phyloP scores from a whole-genome alignment of 2,329 filamentous ascomycete genomes.

The Kalaharituber pfeilii region DNA sequence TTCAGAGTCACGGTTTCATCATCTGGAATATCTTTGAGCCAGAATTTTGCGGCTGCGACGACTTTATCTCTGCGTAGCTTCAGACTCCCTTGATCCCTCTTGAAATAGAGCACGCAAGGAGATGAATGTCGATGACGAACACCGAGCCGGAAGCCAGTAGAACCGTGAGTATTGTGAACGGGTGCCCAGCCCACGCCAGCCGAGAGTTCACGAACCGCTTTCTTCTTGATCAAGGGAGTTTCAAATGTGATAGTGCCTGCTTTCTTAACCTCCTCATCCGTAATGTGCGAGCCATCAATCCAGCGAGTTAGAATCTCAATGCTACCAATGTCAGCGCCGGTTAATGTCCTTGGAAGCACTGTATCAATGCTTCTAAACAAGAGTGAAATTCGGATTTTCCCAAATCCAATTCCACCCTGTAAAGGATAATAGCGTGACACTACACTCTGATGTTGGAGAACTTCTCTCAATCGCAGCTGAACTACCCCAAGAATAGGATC shows the following conservation, averaged over 20 bases:
- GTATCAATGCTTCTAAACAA: slow-evolving; percentile 83
- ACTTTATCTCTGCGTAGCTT: slow-evolving; percentile 37
- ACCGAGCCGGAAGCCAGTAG: slow-evolving; percentile 38
- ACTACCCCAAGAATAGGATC: slow-evolving; percentile 89
- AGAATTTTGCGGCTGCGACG: slow-evolving; percentile 45
- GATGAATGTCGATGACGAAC: slow-evolving; percentile 45
- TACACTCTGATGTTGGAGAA: slow-evolving; percentile 77
- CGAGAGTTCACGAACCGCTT: slow-evolving; percentile 11
- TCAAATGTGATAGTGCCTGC: slow-evolving; percentile 16
- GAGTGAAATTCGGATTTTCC: slow-evolving; percentile 70
- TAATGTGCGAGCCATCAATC: slow-evolving; percentile 45
- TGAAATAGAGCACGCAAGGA: slow-evolving; percentile 40
- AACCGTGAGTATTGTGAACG: slow-evolving; percentile 25
- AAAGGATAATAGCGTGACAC: slow-evolving; percentile 89
- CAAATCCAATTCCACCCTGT: slow-evolving; percentile 83
- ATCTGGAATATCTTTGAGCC: slow-evolving; percentile 52
- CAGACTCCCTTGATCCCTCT: slow-evolving; percentile 32
- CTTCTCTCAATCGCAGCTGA: slow-evolving; percentile 67
- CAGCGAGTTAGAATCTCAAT: slow-evolving; percentile 66
- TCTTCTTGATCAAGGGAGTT: slow-evolving; percentile 27
- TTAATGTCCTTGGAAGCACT: slow-evolving; percentile 60
- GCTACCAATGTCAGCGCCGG: slow-evolving; percentile 83
- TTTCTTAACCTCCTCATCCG: slow-evolving; percentile 27
- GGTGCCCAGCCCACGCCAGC: slow-evolving; percentile 32
- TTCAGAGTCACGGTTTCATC: slow-evolving; percentile 44